Evolutionary conservation across 345 rosid species (phyloP), one percentile per base, ranked within the genome.

Genomic region (Citrus mangshanensis): DNA sequence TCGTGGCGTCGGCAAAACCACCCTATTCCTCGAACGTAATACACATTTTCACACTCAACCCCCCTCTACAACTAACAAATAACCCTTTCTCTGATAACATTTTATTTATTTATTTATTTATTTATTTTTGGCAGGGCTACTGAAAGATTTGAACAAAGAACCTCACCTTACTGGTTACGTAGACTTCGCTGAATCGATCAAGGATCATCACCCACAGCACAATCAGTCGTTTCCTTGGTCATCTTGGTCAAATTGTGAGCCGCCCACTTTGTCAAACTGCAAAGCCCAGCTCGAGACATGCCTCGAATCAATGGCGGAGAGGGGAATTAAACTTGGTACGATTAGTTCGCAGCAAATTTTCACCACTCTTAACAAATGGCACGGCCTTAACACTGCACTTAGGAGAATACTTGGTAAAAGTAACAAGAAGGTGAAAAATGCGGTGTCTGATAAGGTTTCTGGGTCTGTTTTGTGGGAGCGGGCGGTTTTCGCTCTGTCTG

Each of bases 1-100:
- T 76, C 93, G 99, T 30, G 99, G 99, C 85, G 93, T 86, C 84
- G 98, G 98, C 89, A 96, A 96, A 82, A 96, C 99, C 82, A 94
- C 99, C 22, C 87, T 96, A 70, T 80, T 96, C 84, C 93, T 92
- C 28, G 95, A 96, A 71, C 93, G 98, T 94, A 89, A 49, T 19
- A 28, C 24, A 34, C 56, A 16, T 40, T 2, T 25, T 3, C 14
- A 25, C 14, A 25, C 22, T 14, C 22, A 14, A n/a, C 22, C 24
- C n/a, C 24, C 16, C 28, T 0, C 7, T 12, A 24, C 7, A 40
- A 40, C 21, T 1, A 2, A n/a, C 14, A n/a, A 68, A 12, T 68
- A 4, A 12, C 16, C 16, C 14, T 40, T 40, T 24, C 1, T 12
- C 56, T 12, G 2, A 46, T 34, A 27, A n/a, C 22, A 1, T 24